phyloP scores from a whole-genome alignment of 164 flowering plant genomes.

The Aristolochia contorta region DNA sequence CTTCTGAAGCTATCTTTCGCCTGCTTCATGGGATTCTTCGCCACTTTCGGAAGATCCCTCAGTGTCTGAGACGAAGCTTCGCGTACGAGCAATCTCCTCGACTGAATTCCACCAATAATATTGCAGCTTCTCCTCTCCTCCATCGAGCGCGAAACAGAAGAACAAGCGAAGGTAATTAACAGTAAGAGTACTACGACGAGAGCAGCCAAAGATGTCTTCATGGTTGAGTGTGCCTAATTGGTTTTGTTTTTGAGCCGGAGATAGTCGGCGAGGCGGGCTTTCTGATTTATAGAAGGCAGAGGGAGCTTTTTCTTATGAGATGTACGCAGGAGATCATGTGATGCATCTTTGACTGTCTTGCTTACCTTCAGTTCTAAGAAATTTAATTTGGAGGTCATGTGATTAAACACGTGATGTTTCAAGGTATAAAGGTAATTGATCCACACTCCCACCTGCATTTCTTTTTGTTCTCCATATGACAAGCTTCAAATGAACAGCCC shows the following conservation, averaged over 20 bases:
- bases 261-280: not conserved
- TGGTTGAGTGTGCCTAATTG: not conserved
- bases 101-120: not conserved
- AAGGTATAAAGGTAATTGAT: no score
- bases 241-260: not conserved
- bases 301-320: not conserved
- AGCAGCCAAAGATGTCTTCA: not conserved
- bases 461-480: no score
- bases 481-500: no score
- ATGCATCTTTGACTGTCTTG: constrained; percentile 1
- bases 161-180: not conserved
- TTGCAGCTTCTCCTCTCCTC: not conserved
- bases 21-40: not conserved
- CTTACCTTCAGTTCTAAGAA: not conserved
- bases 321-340: not conserved
- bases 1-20: not conserved
- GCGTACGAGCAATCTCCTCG: not conserved
- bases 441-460: no score
- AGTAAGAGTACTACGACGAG: not conserved
- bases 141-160: not conserved
- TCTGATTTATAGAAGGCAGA: not conserved
- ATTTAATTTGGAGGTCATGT: not conserved
- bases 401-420: no score
- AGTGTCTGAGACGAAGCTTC: not conserved
- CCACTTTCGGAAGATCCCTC: not conserved